These are phyloP conservation scores for Ambrosia hybrid DNA, from an alignment of 140 eudicot species.

Conservation along the genomic window DNA sequence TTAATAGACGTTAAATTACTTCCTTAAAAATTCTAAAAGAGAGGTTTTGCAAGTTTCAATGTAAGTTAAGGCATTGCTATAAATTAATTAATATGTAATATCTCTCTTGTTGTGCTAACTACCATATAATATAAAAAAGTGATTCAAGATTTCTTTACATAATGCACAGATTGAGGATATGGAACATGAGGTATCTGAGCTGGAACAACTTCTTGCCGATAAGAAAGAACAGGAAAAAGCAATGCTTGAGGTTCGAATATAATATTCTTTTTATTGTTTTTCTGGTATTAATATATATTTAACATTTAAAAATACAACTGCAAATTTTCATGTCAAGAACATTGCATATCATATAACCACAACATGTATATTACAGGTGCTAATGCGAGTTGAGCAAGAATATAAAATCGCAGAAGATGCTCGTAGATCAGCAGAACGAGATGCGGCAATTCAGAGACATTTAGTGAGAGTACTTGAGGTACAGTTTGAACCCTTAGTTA, in stretches of 20 bases:
- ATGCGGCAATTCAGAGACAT: constrained; percentile 77
- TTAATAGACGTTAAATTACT: too few relatives aligned
- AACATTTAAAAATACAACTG: not conserved
- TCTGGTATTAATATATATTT: not conserved
- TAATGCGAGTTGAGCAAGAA: constrained; percentile 92
- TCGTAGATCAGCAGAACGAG: constrained; percentile 74
- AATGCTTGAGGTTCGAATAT: constrained; percentile 70
- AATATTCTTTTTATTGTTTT: not conserved
- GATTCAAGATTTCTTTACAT: constrained; percentile 14
- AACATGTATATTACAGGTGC: constrained; percentile 47
- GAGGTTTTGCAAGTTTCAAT: too few relatives aligned
- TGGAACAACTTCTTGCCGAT: constrained; percentile 65
- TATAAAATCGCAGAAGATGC: constrained; percentile 83
- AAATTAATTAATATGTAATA: too few relatives aligned
- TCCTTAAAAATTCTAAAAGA: too few relatives aligned
- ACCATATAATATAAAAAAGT: not conserved
- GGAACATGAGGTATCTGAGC: constrained; percentile 69
- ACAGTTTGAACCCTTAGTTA: constrained; percentile 28
- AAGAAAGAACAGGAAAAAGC: constrained; percentile 76
- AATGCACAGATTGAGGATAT: constrained; percentile 72
- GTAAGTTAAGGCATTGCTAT: too few relatives aligned
- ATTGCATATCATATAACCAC: too few relatives aligned
- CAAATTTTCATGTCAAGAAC: constrained; percentile 14
- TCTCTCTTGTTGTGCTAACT: too few relatives aligned
- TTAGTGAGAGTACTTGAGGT: constrained; percentile 69